These are phyloP conservation scores for Phytophthora cactorum DNA, from an alignment of 352 stramenopile species.

Conservation along the genomic window DNA sequence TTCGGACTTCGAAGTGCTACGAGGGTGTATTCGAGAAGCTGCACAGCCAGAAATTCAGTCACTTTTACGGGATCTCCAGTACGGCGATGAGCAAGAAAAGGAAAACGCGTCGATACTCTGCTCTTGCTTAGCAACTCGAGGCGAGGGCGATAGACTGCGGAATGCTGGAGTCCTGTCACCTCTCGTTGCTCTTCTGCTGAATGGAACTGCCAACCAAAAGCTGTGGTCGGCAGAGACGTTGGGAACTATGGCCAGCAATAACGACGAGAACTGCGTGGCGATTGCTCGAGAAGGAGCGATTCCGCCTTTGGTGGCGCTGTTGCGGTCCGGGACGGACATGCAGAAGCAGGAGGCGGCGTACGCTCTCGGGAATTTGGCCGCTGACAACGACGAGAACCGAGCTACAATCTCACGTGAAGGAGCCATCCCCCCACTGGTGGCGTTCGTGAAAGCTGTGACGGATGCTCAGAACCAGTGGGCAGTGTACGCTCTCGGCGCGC, in stretches of 20 bases:
- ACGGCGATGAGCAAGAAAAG: slow-evolving; percentile 20
- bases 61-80: slow-evolving; percentile 14
- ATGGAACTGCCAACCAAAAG: slow-evolving; percentile 27
- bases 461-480: slow-evolving; percentile 34
- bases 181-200: slow-evolving; percentile 15
- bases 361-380: not conserved
- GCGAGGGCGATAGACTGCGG: slow-evolving; percentile 20
- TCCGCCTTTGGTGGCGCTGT: slow-evolving; percentile 11
- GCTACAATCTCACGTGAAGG: slow-evolving; percentile 21
- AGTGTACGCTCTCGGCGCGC: slow-evolving; percentile 18
- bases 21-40: slow-evolving; percentile 16
- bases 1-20: slow-evolving; percentile 21
- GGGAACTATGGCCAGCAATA: slow-evolving; percentile 26
- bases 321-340: slow-evolving; percentile 28
- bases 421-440: slow-evolving; percentile 31
- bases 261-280: slow-evolving; percentile 18
- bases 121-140: slow-evolving; percentile 25
- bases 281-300: slow-evolving; percentile 26
- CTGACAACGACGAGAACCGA: slow-evolving; percentile 18
- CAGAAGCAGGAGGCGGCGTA: slow-evolving; percentile 22
- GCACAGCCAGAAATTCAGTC: slow-evolving; percentile 11
- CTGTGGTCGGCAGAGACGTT: slow-evolving; percentile 24
- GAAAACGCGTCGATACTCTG: slow-evolving; percentile 22
- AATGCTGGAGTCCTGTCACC: slow-evolving; percentile 16
- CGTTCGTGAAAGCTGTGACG: slow-evolving; percentile 26